Evolutionary conservation across 2,329 filamentous ascomycete species (phyloP).

Genomic region (Diaporthe longicolla): DNA sequence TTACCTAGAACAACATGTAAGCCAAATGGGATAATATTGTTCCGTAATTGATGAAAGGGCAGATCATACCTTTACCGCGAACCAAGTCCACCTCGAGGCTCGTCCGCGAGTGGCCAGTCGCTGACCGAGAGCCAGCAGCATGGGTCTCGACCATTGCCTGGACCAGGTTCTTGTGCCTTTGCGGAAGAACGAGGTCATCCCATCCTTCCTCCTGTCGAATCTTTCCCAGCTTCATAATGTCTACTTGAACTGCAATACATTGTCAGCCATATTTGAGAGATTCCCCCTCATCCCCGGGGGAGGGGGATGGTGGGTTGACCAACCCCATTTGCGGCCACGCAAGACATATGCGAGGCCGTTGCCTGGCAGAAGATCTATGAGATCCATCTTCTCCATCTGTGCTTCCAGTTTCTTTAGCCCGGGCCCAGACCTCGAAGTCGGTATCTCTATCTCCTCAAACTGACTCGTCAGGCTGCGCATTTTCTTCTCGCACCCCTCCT

Average conservation of each 20-base stretch:
- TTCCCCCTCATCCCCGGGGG: no score
- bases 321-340: conserved; percentile 50
- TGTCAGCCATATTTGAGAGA: background rate
- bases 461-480: conserved; percentile 14
- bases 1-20: background rate
- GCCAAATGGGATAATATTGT: background rate
- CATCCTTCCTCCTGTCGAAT: conserved; percentile 45
- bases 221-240: conserved; percentile 42
- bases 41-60: background rate
- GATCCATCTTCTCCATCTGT: conserved; percentile 41
- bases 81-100: conserved; percentile 25
- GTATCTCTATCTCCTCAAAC: conserved; percentile 42
- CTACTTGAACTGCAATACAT: conserved; percentile 39
- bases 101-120: background rate
- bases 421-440: background rate
- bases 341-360: conserved; percentile 47
- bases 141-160: conserved; percentile 50
- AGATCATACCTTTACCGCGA: conserved; percentile 9
- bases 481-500: background rate
- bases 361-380: conserved; percentile 46
- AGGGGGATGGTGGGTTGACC: conserved; percentile 13
- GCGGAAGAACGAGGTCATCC: conserved; percentile 49
- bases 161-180: conserved; percentile 49
- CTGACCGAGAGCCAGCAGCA: background rate
- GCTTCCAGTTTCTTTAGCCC: conserved; percentile 36